Evolutionary conservation across 768 basidiomycete genomes (phyloP), one percentile per base, ranked within the genome.

Genomic region (Xerocomus spinulosus): DNA sequence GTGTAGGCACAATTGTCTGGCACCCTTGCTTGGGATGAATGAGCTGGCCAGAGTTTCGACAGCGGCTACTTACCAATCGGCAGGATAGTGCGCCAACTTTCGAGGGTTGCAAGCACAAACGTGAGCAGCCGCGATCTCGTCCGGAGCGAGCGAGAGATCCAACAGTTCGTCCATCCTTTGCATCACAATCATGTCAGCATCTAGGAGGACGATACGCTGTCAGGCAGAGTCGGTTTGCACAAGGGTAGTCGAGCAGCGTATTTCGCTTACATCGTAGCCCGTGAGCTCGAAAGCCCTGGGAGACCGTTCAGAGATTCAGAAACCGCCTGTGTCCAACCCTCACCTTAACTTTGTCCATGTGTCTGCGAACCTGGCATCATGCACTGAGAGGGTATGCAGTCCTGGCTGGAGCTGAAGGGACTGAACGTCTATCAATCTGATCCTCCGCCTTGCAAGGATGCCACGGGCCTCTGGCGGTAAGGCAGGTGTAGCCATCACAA

Each of bases 41-140:
- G 30, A 38, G 25, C 14, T 34, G 46, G 35, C 4, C 7, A 17
- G 35, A 20, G 4, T 23, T 3, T 25, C n/a, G 25, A 30, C n/a
- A 28, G 46, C 39, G 33, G 5, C 24, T 29, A 41, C 72, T 63
- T 43, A 77, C 96, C 95, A 99, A 62, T 96, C 92, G 4, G 68
- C 58, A 8, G 95, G 95, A 68, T 99, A 99, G 65, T 94, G 90
- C 3, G 74, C 51, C 17, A 95, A 64, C 61, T 81, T 85, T 32
- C 82, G 79, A 7, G 94, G 95, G 67, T 99, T 99, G 71, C 95
- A 99, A 4, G 92, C 83, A 61, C 95, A 99, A 13, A 82, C 93
- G 55, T 95, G 94, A 0, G 73, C 78, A 1, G 92, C 93, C 5
- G 91, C 93, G 48, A 97, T 93, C 67, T 84, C 81, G 52, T 83